Base-by-base conservation (phyloP, 2,329 filamentous ascomycete species). In the Fusarium poae region DNA sequence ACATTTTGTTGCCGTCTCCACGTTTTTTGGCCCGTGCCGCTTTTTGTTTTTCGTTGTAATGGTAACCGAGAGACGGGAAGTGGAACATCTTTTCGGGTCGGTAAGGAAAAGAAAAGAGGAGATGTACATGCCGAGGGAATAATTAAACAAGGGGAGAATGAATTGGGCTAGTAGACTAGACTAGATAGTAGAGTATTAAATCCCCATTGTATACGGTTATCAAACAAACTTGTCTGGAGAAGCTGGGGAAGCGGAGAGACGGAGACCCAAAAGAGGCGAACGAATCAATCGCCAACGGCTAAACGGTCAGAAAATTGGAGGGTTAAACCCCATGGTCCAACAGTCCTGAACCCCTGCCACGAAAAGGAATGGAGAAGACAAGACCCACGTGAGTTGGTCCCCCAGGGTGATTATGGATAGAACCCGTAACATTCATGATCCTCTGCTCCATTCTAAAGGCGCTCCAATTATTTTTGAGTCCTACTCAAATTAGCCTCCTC, bases 151-250 rank as follows among this genome's bases (percentile, higher is more conserved):
- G 15, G 9, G 15, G 18, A 2, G 3, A n/a, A 25, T 37, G 34
- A 27, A 50, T 50, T 50, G 46, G 32, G 15, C 20, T 21, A 21
- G 18, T 37, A 20, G 18, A n/a, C n/a, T n/a, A n/a, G n/a, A n/a
- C n/a, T n/a, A n/a, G n/a, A n/a, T 37, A 11, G 5, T 11, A n/a
- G 3, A 35, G 34, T n/a, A n/a, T n/a, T n/a, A 6, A n/a, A 34
- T 62, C 60, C 30, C 61, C 61, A 63, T 20, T 63, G 61, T 63
- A 64, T 63, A 63, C 43, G 37, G 50, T 63, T 63, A 63, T 50
- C 43, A 56, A 56, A 27, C 37, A 34, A 34, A 8, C n/a, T 50
- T 39, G 21, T 37, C 56, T 62, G 58, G 60, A 49, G 60, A 63
- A 64, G 51, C 59, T 64, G 58, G 61, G 59, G 59, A 63, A 42